These are phyloP conservation scores for Xylaria sp. DNA, from an alignment of 2,329 filamentous ascomycete genomes.

Conservation along the genomic window DNA sequence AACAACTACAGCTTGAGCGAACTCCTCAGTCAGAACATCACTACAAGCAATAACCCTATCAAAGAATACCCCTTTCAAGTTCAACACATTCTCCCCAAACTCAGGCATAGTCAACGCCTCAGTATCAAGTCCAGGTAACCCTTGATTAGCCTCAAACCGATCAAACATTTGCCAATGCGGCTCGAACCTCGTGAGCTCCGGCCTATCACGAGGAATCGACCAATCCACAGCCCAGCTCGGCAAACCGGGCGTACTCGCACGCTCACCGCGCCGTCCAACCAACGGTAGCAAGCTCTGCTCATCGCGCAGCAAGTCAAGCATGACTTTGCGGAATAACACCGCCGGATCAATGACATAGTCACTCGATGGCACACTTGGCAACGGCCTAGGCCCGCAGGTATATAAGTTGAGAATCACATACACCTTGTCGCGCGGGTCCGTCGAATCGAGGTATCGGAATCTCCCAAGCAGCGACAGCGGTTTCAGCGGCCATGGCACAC, in stretches of 20 bases:
- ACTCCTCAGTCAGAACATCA: constrained; percentile 4
- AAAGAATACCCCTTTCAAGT: constrained; percentile 18
- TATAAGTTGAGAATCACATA: constrained; percentile 17
- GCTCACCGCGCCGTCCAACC: constrained; percentile 15
- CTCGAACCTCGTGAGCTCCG: constrained; percentile 3
- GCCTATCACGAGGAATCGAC: neutral
- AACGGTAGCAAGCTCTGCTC: constrained; percentile 10
- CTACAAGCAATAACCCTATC: constrained; percentile 10
- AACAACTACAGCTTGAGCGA: neutral
- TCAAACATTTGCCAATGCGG: constrained; percentile 9
- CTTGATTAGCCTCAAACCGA: constrained; percentile 8
- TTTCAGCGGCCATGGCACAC: neutral
- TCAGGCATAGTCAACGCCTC: constrained; percentile 6
- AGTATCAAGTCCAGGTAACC: constrained; percentile 12
- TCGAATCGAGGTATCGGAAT: constrained; percentile 17
- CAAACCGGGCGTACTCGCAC: constrained; percentile 8
- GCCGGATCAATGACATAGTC: constrained; percentile 11
- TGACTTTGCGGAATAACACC: constrained; percentile 14
- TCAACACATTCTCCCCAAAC: constrained; percentile 12
- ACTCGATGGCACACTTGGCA: constrained; percentile 13
- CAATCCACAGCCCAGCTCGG: constrained; percentile 19
- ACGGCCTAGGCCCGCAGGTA: constrained; percentile 6
- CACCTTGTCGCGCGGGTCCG: constrained; percentile 18
- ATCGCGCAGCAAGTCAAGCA: constrained; percentile 16
- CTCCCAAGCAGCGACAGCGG: constrained; percentile 13